These are phyloP conservation scores for Tuber umbilicatum DNA, from an alignment of 495 filamentous ascomycete species.

Conservation along the genomic window DNA sequence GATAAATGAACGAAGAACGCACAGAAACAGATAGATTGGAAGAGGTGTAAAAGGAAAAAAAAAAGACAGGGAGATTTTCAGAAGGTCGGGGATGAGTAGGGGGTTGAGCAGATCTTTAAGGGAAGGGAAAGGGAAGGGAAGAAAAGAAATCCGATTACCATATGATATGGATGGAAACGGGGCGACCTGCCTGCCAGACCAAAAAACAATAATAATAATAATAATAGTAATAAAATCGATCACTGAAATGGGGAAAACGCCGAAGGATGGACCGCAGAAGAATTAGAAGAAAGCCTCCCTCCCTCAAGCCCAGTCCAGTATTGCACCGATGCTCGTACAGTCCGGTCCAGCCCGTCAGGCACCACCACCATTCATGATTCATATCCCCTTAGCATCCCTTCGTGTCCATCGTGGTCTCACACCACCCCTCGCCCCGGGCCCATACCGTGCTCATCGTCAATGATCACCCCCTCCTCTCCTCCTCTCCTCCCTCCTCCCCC, in stretches of 20 bases:
- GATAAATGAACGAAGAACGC: not conserved
- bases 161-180: not conserved
- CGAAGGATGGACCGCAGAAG: not conserved
- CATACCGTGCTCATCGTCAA: not conserved
- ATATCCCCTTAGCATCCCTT: slow-evolving; percentile 1
- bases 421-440: not conserved
- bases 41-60: not conserved
- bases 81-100: not conserved
- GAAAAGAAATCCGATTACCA: not conserved
- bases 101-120: slow-evolving; percentile 1
- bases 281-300: not conserved
- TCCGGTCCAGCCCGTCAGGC: not conserved
- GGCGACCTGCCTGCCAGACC: not conserved
- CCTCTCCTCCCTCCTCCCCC: not conserved
- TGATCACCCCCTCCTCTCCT: not conserved
- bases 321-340: not conserved
- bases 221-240: not conserved
- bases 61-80: not conserved
- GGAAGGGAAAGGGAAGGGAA: not conserved
- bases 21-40: not conserved
- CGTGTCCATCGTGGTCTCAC: not conserved
- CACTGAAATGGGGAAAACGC: not conserved
- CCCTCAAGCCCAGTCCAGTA: not conserved
- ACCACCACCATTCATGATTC: not conserved
- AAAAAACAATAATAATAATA: not conserved